phyloP scores from a whole-genome alignment of 768 basidiomycete species.

The Lactarius indigo region DNA sequence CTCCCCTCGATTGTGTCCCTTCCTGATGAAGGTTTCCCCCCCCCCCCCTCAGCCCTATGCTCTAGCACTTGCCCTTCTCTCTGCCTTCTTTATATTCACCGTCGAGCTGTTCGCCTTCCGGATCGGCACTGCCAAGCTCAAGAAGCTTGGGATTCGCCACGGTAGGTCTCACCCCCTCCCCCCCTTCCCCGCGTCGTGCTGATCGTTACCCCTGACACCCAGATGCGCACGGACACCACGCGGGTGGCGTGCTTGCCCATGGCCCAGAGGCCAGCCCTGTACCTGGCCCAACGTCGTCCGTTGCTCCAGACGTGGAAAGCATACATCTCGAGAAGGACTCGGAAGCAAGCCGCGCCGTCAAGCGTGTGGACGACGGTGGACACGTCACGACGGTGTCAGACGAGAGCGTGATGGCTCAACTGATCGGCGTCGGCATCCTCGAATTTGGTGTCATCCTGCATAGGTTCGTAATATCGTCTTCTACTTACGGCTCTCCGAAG shows the following conservation, averaged over 20 bases:
- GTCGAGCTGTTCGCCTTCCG: conserved; percentile 85
- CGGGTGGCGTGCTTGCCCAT: conserved; percentile 61
- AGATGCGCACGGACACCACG: conserved; percentile 68
- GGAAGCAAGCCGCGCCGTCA: conserved; percentile 29
- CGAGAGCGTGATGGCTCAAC: conserved; percentile 49
- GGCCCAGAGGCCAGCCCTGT: conserved; percentile 51
- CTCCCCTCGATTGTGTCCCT: neutral
- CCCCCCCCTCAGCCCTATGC: conserved; percentile 65
- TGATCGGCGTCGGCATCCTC: conserved; percentile 85
- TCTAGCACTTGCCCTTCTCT: conserved; percentile 73
- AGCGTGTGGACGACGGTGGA: conserved; percentile 25
- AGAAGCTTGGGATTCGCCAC: conserved; percentile 57
- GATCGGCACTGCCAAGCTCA: conserved; percentile 73
- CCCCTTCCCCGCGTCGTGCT: neutral
- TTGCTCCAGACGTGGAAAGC: conserved; percentile 2
- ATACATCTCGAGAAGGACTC: neutral
- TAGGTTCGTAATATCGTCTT: conserved; percentile 40
- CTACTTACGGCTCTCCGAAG: neutral
- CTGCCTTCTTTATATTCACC: conserved; percentile 82
- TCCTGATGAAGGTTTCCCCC: neutral
- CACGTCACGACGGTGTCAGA: conserved; percentile 34
- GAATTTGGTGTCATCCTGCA: conserved; percentile 93
- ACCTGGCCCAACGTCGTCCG: neutral
- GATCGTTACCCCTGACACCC: neutral
- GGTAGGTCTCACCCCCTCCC: conserved; percentile 41